A percentile compares a stretch with the other conserved stretches of the same genome.
phyloP scores from a whole-genome alignment of 208 protist genomes.

The Novymonas esmeraldas region DNA sequence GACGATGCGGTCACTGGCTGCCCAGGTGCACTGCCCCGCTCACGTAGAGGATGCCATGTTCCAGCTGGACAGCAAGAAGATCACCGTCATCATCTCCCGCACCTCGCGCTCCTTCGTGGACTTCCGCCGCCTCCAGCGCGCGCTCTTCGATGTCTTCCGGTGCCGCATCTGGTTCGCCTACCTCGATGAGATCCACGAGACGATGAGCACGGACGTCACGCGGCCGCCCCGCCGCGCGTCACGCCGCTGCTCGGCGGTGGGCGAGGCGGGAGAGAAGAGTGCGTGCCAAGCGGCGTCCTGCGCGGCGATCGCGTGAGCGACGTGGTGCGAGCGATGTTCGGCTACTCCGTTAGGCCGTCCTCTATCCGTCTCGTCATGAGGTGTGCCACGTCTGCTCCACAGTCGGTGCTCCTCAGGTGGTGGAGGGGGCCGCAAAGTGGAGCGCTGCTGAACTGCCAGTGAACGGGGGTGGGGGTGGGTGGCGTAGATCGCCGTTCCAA shows the following conservation, averaged over 20 bases:
- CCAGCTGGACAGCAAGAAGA: constrained; percentile 80
- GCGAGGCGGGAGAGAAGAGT: constrained; percentile 7
- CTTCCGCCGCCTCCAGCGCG: constrained; percentile 80
- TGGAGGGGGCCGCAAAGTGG: too few relatives aligned
- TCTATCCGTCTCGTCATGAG: too few relatives aligned
- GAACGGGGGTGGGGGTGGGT: too few relatives aligned
- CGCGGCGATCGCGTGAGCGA: background rate
- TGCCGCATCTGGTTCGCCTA: constrained; percentile 87
- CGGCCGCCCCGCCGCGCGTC: constrained; percentile 33
- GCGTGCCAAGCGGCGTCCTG: background rate
- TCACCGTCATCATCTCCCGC: constrained; percentile 75
- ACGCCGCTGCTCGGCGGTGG: constrained; percentile 9
- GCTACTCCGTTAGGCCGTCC: too few relatives aligned
- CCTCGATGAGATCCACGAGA: constrained; percentile 76
- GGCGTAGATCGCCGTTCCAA: too few relatives aligned
- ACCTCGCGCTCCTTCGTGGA: constrained; percentile 56
- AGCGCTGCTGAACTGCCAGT: too few relatives aligned
- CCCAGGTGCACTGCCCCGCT: constrained; percentile 43
- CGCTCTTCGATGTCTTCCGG: constrained; percentile 69
- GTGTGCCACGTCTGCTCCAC: too few relatives aligned
- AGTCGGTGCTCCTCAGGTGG: too few relatives aligned
- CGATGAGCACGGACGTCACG: constrained; percentile 57
- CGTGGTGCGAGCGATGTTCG: too few relatives aligned
- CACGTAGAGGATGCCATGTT: constrained; percentile 73
- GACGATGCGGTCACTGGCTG: constrained; percentile 51